Evolutionary conservation across 2,329 filamentous ascomycete species (phyloP).

Genomic region (Alternaria hordeiaustralica): DNA sequence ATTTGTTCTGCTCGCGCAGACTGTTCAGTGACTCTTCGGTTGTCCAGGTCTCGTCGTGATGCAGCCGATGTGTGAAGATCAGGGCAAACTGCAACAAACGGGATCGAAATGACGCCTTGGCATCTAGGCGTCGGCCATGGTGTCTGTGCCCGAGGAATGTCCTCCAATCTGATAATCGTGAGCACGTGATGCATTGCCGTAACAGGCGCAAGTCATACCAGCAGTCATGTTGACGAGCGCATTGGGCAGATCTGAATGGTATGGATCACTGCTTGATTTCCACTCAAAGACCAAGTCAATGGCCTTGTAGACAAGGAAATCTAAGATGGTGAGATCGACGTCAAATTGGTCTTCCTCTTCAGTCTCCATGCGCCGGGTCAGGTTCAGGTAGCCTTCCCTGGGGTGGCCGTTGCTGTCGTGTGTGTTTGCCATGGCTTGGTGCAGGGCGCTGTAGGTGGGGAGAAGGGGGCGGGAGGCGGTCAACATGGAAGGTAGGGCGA

Average conservation of each 20-base stretch:
- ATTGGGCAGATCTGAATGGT: constrained; percentile 40
- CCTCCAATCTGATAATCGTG: constrained; percentile 49
- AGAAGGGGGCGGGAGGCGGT: constrained; percentile 19
- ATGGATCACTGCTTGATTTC: constrained; percentile 34
- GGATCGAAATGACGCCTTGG: constrained; percentile 56
- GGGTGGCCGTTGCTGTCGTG: constrained; percentile 26
- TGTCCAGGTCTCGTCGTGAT: constrained; percentile 48
- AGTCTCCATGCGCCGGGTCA: constrained; percentile 43
- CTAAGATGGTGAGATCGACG: constrained; percentile 63
- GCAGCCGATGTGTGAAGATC: constrained; percentile 53
- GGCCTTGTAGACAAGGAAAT: constrained; percentile 60
- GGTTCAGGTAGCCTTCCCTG: constrained; percentile 37
- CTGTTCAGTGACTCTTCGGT: constrained; percentile 42
- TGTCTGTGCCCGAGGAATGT: constrained; percentile 52
- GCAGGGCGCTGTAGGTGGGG: constrained; percentile 24
- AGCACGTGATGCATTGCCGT: neutral
- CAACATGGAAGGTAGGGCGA: constrained; percentile 20
- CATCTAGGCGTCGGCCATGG: constrained; percentile 41
- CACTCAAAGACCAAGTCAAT: constrained; percentile 52
- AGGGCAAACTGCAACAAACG: constrained; percentile 56
- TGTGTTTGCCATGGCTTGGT: constrained; percentile 31
- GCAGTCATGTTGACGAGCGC: constrained; percentile 43
- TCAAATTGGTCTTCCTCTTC: constrained; percentile 52
- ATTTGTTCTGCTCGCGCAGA: constrained; percentile 47
- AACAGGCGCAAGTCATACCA: constrained; percentile 26